phyloP scores from a whole-genome alignment of 2,329 filamentous ascomycete species.

The Chrysoporthe austroafricana region DNA sequence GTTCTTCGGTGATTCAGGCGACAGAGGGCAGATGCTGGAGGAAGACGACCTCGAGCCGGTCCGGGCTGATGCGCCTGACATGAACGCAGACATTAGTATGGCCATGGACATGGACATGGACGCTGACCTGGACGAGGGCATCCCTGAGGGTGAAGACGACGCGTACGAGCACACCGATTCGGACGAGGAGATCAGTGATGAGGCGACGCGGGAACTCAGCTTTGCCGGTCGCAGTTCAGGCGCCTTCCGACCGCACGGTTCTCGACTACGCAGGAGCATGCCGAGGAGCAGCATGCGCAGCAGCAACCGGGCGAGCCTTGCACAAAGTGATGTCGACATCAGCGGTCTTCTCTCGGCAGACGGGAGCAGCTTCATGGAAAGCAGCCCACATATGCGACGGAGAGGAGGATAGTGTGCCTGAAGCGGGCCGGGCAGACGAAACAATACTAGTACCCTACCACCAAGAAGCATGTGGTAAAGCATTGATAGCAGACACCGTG shows the following conservation, averaged over 20 bases:
- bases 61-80: slow-evolving; percentile 33
- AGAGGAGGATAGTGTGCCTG: slow-evolving; percentile 20
- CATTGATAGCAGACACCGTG: not conserved
- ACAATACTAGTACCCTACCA: slow-evolving; percentile 23
- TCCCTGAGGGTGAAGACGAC: slow-evolving; percentile 66
- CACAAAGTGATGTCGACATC: slow-evolving; percentile 55
- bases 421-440: not conserved
- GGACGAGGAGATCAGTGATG: slow-evolving; percentile 62
- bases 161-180: slow-evolving; percentile 78
- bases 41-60: slow-evolving; percentile 60
- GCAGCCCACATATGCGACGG: slow-evolving; percentile 55
- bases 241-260: slow-evolving; percentile 24
- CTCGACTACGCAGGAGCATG: slow-evolving; percentile 25
- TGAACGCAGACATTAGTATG: slow-evolving; percentile 34
- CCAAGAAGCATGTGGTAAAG: not conserved
- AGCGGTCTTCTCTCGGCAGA: slow-evolving; percentile 60
- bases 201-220: slow-evolving; percentile 41
- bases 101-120: slow-evolving; percentile 60
- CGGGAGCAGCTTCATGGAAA: slow-evolving; percentile 60
- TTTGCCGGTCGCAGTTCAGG: slow-evolving; percentile 24
- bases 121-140: slow-evolving; percentile 72
- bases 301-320: slow-evolving; percentile 35
- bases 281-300: slow-evolving; percentile 28
- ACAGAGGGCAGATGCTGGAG: slow-evolving; percentile 62
- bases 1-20: slow-evolving; percentile 58